Base-by-base conservation (phyloP, 2,329 filamentous ascomycete genomes). In the Cordyceps javanica region DNA sequence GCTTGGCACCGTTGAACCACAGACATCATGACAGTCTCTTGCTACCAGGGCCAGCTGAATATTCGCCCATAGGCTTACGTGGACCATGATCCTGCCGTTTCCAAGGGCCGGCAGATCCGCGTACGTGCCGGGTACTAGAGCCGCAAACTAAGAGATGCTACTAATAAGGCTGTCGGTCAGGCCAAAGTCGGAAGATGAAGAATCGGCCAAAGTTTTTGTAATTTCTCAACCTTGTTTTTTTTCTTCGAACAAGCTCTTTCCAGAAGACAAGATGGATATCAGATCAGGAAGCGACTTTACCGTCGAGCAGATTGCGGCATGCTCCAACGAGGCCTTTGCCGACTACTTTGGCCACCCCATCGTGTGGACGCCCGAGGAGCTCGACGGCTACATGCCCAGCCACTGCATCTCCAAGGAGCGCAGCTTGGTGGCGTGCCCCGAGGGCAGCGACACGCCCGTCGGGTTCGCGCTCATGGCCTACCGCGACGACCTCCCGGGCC, bases 391-490 rank as follows among this genome's bases (percentile, higher is more conserved):
- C 50, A 5, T 60, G 14, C 21, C 38, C 5, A 36, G 16, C 26
- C 58, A 62, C 44, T 55, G 54, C 54, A 42, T 63, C 42, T 53
- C 48, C n/a, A 26, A 49, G 6, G 11, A 28, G 4, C 61, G 46
- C 21, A 61, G 61, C 54, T 32, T 61, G 26, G 51, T 63, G 3
- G 60, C 60, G 28, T 62, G 41, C 45, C 19, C 41, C 10, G 19
- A 54, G 5, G 55, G 34, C 25, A 45, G 13, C 42, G 42, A 56
- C 19, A 59, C 60, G 32, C 55, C 61, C 11, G 25, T 65, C 5
- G 63, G 58, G 1, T 64, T 65, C 23, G 59, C 41, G n/a, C 54
- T 66, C 32, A 59, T 66, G 19, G 61, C 64, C 1, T 44, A 54
- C 25, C 54, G 62, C 5, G 54, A 59, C 7, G 64, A 64, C 41